Conservation (phyloP, 2,329 filamentous ascomycete genomes). For the Dactylellina cionopaga region DNA sequence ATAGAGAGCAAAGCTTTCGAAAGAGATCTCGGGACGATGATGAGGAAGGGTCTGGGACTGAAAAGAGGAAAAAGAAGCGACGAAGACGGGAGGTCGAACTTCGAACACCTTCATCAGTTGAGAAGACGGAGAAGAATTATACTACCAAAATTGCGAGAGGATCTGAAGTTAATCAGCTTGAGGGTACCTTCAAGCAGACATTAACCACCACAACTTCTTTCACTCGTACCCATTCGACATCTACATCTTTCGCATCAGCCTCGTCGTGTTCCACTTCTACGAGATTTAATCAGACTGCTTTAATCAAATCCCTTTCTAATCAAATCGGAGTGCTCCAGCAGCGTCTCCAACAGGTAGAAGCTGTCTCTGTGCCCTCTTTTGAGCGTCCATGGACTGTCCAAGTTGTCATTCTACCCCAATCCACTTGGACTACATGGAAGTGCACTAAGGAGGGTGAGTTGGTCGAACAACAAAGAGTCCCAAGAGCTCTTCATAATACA, state of each 20-base stretch:
- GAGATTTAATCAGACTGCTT: constrained; percentile 22
- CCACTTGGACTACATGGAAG: constrained; percentile 43
- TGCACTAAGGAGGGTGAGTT: constrained; percentile 35
- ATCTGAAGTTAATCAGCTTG: constrained; percentile 43
- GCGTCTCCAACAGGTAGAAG: constrained; percentile 53
- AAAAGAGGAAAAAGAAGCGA: constrained; percentile 22
- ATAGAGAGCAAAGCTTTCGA: constrained; percentile 44
- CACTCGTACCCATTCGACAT: constrained; percentile 46
- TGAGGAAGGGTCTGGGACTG: constrained; percentile 19
- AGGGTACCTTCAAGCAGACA: constrained; percentile 40
- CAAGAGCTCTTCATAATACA: constrained; percentile 19
- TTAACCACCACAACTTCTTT: constrained; percentile 46
- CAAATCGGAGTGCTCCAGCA: constrained; percentile 50
- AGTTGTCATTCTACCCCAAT: constrained; percentile 54
- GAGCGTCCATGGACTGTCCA: constrained; percentile 54
- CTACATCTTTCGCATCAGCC: constrained; percentile 42
- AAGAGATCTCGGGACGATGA: constrained; percentile 32
- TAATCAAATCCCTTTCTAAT: constrained; percentile 43
- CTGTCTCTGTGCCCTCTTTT: constrained; percentile 43
- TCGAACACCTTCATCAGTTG: constrained; percentile 22
- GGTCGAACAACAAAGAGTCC: constrained; percentile 24
- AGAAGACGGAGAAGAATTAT: constrained; percentile 27
- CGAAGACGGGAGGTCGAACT: constrained; percentile 26
- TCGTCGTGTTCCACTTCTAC: constrained; percentile 36
- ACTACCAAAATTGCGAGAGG: constrained; percentile 29